phyloP scores from a whole-genome alignment of 176 grass and related monocot genomes.

The Eleusine indica region DNA sequence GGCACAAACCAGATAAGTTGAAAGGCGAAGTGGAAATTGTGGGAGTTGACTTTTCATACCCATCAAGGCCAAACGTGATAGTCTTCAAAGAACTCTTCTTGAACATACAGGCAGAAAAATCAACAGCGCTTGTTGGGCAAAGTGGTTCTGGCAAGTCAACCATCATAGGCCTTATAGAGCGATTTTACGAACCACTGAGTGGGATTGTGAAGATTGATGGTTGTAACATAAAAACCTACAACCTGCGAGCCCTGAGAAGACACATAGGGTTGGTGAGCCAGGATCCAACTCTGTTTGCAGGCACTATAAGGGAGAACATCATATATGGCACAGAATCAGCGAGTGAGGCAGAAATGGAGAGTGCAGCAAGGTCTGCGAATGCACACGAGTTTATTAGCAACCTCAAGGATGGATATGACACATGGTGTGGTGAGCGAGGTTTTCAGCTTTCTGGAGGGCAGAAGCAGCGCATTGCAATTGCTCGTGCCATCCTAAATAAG shows the following conservation, averaged over 20 bases:
- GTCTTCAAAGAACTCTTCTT: conserved; percentile 88
- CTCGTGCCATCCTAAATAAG: conserved; percentile 92
- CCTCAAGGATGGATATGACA: conserved; percentile 90
- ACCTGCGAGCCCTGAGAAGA: conserved; percentile 57
- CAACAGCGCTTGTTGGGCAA: conserved; percentile 89
- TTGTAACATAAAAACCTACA: conserved; percentile 72
- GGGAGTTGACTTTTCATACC: conserved; percentile 80
- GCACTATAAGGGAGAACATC: conserved; percentile 82
- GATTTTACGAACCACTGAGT: conserved; percentile 90
- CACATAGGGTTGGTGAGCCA: conserved; percentile 92
- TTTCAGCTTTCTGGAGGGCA: conserved; percentile 92
- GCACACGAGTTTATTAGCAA: conserved; percentile 93
- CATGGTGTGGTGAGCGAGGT: conserved; percentile 83
- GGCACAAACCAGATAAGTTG: conserved; percentile 60
- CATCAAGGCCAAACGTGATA: conserved; percentile 64
- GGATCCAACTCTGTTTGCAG: conserved; percentile 89
- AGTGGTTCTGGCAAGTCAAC: conserved; percentile 99
- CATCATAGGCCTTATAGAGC: conserved; percentile 86
- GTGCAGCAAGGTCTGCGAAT: conserved; percentile 79
- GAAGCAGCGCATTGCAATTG: conserved; percentile 93
- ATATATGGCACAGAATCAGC: conserved; percentile 63
- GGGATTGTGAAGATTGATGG: conserved; percentile 78
- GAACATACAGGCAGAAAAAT: conserved; percentile 76
- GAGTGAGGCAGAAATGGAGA: conserved; percentile 71
- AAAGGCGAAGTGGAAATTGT: conserved; percentile 74